phyloP scores from a whole-genome alignment of 371 early-diverging fungal species.

The Apophysomyces sp. region DNA sequence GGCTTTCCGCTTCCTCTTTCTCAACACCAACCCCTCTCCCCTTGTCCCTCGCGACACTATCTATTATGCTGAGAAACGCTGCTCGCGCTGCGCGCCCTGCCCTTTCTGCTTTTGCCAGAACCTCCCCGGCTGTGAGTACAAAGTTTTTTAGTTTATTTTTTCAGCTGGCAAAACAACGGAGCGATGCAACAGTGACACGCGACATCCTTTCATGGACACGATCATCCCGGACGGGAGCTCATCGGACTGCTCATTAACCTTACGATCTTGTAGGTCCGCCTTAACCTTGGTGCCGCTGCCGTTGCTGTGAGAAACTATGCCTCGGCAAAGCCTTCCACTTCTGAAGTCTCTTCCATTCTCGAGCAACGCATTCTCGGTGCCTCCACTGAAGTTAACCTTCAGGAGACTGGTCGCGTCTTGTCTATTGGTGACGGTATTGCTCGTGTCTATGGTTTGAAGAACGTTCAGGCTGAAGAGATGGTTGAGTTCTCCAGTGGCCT shows the following conservation, averaged over 20 bases:
- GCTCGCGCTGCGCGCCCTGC: conserved; percentile 50
- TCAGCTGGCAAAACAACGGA: not conserved
- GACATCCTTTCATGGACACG: not conserved
- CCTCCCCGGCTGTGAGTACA: conserved; percentile 42
- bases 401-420: conserved; percentile 95
- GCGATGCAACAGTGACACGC: not conserved
- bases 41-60: conserved; percentile 1
- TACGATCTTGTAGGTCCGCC: conserved; percentile 27
- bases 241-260: conserved; percentile 3
- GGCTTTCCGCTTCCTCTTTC: not conserved
- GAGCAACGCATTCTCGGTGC: conserved; percentile 91
- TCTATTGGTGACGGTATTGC: conserved; percentile 99
- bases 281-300: conserved; percentile 37
- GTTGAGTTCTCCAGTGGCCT: conserved; percentile 96
- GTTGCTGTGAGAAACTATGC: conserved; percentile 49
- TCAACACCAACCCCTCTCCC: conserved; percentile 1
- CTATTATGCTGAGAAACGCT: conserved; percentile 52
- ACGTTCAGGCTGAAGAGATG: conserved; percentile 98
- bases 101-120: conserved; percentile 40
- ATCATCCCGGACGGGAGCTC: not conserved
- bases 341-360: conserved; percentile 86
- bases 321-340: conserved; percentile 63
- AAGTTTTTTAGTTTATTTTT: not conserved
- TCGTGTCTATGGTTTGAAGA: conserved; percentile 93
- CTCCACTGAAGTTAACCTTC: conserved; percentile 74